A percentile compares a stretch with the other conserved stretches of the same genome.
These are phyloP conservation scores for Collariella sp. DNA, from an alignment of 495 filamentous ascomycete species.

Conservation along the genomic window DNA sequence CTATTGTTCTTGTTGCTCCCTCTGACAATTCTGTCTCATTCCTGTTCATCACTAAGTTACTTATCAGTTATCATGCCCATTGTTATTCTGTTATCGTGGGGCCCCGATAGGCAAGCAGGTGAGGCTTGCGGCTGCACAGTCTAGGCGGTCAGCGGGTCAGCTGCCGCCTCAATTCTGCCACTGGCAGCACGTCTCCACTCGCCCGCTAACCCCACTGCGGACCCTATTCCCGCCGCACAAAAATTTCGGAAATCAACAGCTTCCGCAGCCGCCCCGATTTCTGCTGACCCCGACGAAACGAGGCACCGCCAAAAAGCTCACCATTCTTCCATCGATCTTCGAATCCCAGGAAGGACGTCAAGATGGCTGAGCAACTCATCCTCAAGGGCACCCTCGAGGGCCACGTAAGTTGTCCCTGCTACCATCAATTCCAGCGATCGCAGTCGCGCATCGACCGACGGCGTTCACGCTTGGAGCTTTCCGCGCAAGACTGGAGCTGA, in stretches of 20 bases:
- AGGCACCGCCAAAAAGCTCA: constrained; percentile 26
- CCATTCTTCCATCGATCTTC: constrained; percentile 29
- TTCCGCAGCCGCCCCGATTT: constrained; percentile 19
- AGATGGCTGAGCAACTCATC: constrained; percentile 92
- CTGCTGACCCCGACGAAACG: constrained; percentile 28
- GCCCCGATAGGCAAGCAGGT: too few species aligned
- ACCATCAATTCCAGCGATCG: constrained; percentile 1
- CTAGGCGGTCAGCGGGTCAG: background rate
- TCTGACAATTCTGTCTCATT: too few species aligned
- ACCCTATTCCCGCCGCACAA: constrained; percentile 36
- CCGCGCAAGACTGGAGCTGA: constrained; percentile 1
- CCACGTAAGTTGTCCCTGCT: constrained; percentile 51
- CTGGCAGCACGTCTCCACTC: constrained; percentile 7
- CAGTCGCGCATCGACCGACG: background rate
- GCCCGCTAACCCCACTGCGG: constrained; percentile 20
- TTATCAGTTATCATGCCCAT: too few species aligned
- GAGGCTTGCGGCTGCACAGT: too few species aligned
- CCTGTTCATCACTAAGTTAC: too few species aligned
- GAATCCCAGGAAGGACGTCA: constrained; percentile 31
- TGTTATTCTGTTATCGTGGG: too few species aligned
- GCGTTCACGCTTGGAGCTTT: background rate
- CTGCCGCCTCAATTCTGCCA: background rate
- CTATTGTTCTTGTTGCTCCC: too few species aligned
- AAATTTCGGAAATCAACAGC: constrained; percentile 30
- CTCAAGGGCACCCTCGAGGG: constrained; percentile 96